These are phyloP conservation scores for Lasiosphaeria ovina DNA, from an alignment of 495 filamentous ascomycete species.

Conservation along the genomic window DNA sequence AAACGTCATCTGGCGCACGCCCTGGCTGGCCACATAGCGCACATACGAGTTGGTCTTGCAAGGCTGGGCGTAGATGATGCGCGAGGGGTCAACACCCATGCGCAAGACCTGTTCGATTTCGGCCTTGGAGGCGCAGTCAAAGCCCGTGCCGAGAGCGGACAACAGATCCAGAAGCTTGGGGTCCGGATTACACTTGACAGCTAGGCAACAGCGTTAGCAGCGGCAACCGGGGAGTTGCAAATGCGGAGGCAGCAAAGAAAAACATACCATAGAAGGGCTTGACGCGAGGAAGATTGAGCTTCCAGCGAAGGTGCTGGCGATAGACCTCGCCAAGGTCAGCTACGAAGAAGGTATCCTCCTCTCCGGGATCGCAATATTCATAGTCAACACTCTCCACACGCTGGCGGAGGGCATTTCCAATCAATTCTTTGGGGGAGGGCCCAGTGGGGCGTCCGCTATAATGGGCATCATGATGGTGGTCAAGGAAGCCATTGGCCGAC, in stretches of 20 bases:
- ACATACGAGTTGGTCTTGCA: slow-evolving; percentile 99
- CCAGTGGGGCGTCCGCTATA: slow-evolving; percentile 30
- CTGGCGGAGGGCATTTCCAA: slow-evolving; percentile 75
- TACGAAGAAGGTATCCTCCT: slow-evolving; percentile 97
- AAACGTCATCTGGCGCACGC: slow-evolving; percentile 98
- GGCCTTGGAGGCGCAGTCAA: slow-evolving; percentile 96
- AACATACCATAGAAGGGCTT: slow-evolving; percentile 92
- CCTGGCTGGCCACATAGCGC: slow-evolving; percentile 75
- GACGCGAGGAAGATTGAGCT: slow-evolving; percentile 85
- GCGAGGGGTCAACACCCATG: slow-evolving; percentile 80
- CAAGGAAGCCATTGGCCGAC: slow-evolving; percentile 31
- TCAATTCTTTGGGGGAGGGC: slow-evolving; percentile 54
- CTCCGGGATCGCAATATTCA: slow-evolving; percentile 80
- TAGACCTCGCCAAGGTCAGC: slow-evolving; percentile 98
- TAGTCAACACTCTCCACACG: slow-evolving; percentile 79
- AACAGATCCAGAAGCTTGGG: slow-evolving; percentile 84
- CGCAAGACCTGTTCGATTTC: slow-evolving; percentile 90
- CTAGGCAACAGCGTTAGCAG: slow-evolving; percentile 42
- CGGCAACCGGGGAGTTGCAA: background rate
- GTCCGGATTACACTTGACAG: slow-evolving; percentile 98
- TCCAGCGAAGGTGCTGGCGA: slow-evolving; percentile 98
- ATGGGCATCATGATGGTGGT: slow-evolving; percentile 29
- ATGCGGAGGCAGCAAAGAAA: background rate
- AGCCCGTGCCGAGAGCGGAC: slow-evolving; percentile 83
- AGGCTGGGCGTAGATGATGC: slow-evolving; percentile 98